Conservation (phyloP, 768 basidiomycete species). For the Clitopilus passeckerianus region DNA sequence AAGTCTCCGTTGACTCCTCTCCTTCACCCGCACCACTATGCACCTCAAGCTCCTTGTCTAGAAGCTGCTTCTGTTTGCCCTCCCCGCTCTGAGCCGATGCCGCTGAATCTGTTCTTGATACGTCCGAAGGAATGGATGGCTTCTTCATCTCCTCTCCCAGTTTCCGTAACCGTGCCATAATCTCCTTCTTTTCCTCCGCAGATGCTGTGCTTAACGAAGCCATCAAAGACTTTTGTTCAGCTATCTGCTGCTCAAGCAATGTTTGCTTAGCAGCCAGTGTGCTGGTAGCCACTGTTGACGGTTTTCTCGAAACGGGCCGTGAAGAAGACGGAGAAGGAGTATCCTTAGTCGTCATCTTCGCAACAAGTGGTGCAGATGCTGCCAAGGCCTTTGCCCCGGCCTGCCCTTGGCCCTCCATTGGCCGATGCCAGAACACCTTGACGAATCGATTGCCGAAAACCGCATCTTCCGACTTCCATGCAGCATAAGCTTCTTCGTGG, state of each 20-base stretch:
- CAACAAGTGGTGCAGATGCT: conserved; percentile 73
- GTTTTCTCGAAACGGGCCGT: conserved; percentile 29
- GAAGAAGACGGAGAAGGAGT: conserved; percentile 16
- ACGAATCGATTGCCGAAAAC: conserved; percentile 93
- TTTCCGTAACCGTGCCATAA: conserved; percentile 72
- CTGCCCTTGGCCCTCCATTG: conserved; percentile 87
- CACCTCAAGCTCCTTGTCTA: conserved; percentile 84
- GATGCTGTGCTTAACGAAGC: conserved; percentile 57
- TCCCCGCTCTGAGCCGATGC: conserved; percentile 26
- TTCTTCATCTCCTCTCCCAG: conserved; percentile 76
- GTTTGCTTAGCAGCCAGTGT: conserved; percentile 72
- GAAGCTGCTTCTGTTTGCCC: conserved; percentile 47
- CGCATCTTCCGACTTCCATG: conserved; percentile 94
- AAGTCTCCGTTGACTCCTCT: conserved; percentile 55
- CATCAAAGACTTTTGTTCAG: conserved; percentile 87
- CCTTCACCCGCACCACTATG: conserved; percentile 35
- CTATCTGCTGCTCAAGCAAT: conserved; percentile 74
- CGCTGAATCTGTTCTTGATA: conserved; percentile 18
- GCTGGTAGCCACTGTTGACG: conserved; percentile 27
- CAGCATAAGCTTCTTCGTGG: conserved; percentile 80
- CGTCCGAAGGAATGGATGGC: conserved; percentile 20
- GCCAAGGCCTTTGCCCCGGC: conserved; percentile 74
- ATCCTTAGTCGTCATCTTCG: conserved; percentile 47
- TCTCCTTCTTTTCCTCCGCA: conserved; percentile 69
- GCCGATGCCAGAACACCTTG: conserved; percentile 93